Evolutionary conservation across 176 grass and related monocot genomes (phyloP).

Genomic region (Eleusine indica): DNA sequence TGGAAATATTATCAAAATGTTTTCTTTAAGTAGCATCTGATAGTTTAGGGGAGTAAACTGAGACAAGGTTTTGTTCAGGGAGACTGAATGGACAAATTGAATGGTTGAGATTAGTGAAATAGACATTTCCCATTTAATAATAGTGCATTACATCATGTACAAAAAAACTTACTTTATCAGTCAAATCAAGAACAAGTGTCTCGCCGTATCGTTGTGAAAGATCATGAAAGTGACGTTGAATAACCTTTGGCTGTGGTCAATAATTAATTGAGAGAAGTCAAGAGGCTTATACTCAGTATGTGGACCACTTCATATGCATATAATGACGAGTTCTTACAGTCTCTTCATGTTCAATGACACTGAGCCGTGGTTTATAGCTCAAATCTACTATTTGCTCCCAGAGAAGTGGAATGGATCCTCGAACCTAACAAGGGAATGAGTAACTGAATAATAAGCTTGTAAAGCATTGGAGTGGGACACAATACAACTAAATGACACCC

Average conservation of each 20-base stretch:
- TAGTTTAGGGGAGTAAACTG: too few species aligned
- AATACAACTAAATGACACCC: slow-evolving; percentile 5
- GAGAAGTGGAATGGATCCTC: slow-evolving; percentile 93
- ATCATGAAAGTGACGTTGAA: slow-evolving; percentile 82
- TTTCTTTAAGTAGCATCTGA: too few species aligned
- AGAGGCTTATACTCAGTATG: slow-evolving; percentile 25
- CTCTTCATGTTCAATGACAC: slow-evolving; percentile 84
- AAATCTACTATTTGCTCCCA: slow-evolving; percentile 99
- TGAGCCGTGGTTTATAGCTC: slow-evolving; percentile 89
- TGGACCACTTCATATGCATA: slow-evolving; percentile 2
- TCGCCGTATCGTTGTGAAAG: slow-evolving; percentile 94
- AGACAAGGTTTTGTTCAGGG: too few species aligned
- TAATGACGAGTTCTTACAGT: slow-evolving; percentile 50
- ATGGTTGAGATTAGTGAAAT: too few species aligned
- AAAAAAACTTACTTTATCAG: slow-evolving; percentile 86
- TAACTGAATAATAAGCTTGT: slow-evolving; percentile 33
- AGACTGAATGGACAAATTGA: too few species aligned
- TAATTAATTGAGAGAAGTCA: slow-evolving; percentile 41
- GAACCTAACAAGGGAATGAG: slow-evolving; percentile 57
- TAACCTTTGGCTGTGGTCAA: slow-evolving; percentile 72
- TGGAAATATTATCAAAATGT: not conserved
- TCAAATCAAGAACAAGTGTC: slow-evolving; percentile 71
- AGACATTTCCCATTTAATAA: not conserved
- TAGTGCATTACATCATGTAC: slow-evolving; percentile 5
- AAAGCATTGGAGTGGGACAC: slow-evolving; percentile 30